phyloP scores from a whole-genome alignment of 2,329 filamentous ascomycete species.

The Balansia obtecta region DNA sequence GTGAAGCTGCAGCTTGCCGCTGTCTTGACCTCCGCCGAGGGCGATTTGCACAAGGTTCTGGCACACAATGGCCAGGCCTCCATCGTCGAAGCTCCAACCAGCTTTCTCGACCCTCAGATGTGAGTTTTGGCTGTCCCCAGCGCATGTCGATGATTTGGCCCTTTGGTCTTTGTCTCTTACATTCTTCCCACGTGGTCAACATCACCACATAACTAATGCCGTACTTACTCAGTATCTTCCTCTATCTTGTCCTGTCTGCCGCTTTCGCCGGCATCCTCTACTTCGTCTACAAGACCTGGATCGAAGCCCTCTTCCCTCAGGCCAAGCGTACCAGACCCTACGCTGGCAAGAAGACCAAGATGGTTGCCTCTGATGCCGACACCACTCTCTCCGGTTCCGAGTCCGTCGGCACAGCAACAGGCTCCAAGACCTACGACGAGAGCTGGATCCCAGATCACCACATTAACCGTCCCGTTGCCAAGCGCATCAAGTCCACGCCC shows the following conservation, averaged over 20 bases:
- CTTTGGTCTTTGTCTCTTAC: no score
- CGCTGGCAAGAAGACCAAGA: constrained; percentile 45
- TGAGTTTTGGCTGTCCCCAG: constrained; percentile 32
- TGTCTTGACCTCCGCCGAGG: constrained; percentile 55
- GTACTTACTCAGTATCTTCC: constrained; percentile 61
- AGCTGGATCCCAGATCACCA: constrained; percentile 89
- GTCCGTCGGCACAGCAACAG: constrained; percentile 54
- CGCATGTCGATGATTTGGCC: background rate
- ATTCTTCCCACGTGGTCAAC: no score
- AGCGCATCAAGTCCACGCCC: constrained; percentile 49
- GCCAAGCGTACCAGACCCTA: constrained; percentile 52
- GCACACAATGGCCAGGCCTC: constrained; percentile 74
- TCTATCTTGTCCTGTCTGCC: constrained; percentile 80
- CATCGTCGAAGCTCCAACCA: constrained; percentile 82
- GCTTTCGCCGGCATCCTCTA: constrained; percentile 72
- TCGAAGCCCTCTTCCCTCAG: constrained; percentile 91
- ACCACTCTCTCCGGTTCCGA: constrained; percentile 56
- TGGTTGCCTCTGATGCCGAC: constrained; percentile 46
- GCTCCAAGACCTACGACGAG: constrained; percentile 70
- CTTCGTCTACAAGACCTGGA: constrained; percentile 98
- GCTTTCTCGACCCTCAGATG: constrained; percentile 93
- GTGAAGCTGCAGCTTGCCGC: constrained; percentile 66
- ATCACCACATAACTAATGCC: background rate
- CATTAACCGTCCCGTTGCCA: constrained; percentile 70
- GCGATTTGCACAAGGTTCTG: constrained; percentile 60